A percentile compares a stretch with the other conserved stretches of the same genome.
phyloP scores from a whole-genome alignment of 306 rosid genomes.

The Acmispon strigosus region DNA sequence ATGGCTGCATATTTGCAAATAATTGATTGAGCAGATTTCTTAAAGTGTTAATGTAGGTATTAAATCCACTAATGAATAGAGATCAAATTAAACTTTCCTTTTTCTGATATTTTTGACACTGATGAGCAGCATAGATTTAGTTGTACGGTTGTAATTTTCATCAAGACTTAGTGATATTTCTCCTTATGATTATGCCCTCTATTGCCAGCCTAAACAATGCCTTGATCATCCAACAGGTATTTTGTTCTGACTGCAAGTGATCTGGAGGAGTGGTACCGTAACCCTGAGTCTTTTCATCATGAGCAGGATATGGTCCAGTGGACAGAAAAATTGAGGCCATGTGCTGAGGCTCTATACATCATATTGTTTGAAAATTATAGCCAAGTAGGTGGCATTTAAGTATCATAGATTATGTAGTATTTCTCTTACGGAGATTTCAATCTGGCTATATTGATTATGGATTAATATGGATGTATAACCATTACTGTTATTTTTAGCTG shows the following conservation, averaged over 20 bases:
- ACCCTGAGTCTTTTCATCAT: slow-evolving; percentile 88
- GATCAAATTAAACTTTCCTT: slow-evolving; percentile 1
- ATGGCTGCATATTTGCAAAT: background rate
- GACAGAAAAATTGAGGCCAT: slow-evolving; percentile 96
- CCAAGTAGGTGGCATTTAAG: slow-evolving; percentile 55
- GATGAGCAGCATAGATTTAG: background rate
- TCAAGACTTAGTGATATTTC: background rate
- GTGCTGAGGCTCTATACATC: slow-evolving; percentile 93
- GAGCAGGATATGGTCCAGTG: slow-evolving; percentile 99
- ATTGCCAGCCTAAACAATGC: slow-evolving; percentile 14
- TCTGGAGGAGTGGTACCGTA: slow-evolving; percentile 88
- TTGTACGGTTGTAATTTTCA: background rate
- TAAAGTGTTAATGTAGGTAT: background rate
- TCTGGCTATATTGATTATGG: background rate
- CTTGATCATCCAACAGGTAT: slow-evolving; percentile 53
- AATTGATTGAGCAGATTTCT: background rate
- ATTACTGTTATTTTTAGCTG: slow-evolving; percentile 46
- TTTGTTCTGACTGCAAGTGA: slow-evolving; percentile 80
- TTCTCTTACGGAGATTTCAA: slow-evolving; percentile 16
- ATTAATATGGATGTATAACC: slow-evolving; percentile 19
- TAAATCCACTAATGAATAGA: background rate
- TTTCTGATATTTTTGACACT: background rate
- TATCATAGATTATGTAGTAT: slow-evolving; percentile 9
- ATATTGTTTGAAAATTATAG: slow-evolving; percentile 89
- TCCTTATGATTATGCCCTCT: background rate